phyloP scores from a whole-genome alignment of 306 rosid genomes.

The Rosa rugosa region DNA sequence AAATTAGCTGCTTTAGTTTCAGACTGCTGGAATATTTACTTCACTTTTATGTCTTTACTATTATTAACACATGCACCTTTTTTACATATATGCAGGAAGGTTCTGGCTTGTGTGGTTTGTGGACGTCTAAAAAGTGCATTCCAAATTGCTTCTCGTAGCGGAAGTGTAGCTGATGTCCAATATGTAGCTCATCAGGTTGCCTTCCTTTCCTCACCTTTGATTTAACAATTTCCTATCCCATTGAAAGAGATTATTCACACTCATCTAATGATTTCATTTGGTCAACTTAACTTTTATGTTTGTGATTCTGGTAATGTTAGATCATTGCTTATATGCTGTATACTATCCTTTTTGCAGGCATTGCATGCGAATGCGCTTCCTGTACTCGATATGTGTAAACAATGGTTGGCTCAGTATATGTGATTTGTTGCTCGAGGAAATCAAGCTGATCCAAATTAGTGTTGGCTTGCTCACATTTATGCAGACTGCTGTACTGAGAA shows the following conservation, averaged over 20 bases:
- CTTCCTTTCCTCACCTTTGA: slow-evolving; percentile 15
- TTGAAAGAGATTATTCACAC: not conserved
- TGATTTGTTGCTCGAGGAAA: slow-evolving; percentile 33
- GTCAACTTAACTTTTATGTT: not conserved
- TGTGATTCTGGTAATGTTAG: not conserved
- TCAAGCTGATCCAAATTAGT: slow-evolving; percentile 1
- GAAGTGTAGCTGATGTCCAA: slow-evolving; percentile 98
- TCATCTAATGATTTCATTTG: not conserved
- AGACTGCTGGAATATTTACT: not conserved
- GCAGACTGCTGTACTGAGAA: slow-evolving; percentile 7
- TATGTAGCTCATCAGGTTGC: slow-evolving; percentile 98
- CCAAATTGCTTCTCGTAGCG: slow-evolving; percentile 97
- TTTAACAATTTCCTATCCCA: not conserved
- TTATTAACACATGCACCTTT: not conserved
- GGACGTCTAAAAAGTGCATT: slow-evolving; percentile 99
- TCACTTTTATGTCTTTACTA: not conserved
- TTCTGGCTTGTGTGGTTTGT: slow-evolving; percentile 98
- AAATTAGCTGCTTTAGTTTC: not conserved
- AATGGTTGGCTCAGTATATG: slow-evolving; percentile 98
- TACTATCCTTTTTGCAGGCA: slow-evolving; percentile 64
- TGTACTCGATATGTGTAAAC: slow-evolving; percentile 98
- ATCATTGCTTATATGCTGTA: not conserved
- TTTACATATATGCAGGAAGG: slow-evolving; percentile 68
- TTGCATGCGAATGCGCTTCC: slow-evolving; percentile 96
- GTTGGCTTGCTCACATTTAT: slow-evolving; percentile 27